Evolutionary conservation across 1,284 basidiomycete species (phyloP).

Genomic region (Schizophyllum commune): DNA sequence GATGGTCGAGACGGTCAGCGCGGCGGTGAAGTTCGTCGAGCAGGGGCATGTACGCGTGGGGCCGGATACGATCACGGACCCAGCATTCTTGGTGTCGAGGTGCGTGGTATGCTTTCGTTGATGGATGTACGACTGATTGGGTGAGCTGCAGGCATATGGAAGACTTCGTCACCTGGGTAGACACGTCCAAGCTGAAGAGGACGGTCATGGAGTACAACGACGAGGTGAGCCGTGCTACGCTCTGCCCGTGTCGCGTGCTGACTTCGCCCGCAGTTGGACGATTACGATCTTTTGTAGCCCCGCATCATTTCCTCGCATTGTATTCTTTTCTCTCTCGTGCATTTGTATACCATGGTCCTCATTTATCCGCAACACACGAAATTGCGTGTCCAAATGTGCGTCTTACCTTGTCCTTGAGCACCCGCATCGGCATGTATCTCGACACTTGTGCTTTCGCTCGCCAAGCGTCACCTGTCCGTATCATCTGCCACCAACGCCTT

Average conservation of each 20-base stretch:
- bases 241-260: conserved; percentile 10
- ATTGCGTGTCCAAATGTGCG: no score
- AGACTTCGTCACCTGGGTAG: conserved; percentile 99
- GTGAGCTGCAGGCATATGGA: conserved; percentile 75
- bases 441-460: no score
- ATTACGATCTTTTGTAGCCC: conserved; percentile 75
- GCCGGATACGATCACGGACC: conserved; percentile 93
- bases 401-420: no score
- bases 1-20: conserved; percentile 95
- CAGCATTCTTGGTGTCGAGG: conserved; percentile 93
- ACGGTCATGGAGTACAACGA: conserved; percentile 97
- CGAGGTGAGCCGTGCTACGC: conserved; percentile 54
- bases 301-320: neutral
- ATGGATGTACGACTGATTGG: neutral
- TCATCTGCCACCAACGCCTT: no score
- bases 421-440: no score
- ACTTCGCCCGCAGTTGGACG: conserved; percentile 60
- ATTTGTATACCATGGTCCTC: neutral
- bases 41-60: conserved; percentile 98
- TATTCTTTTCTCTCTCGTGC: neutral
- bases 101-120: conserved; percentile 19
- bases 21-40: conserved; percentile 95
- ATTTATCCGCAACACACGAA: no score
- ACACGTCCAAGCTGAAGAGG: conserved; percentile 94
- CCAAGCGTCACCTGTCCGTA: no score